Evolutionary conservation across 495 filamentous ascomycete species (phyloP).

Genomic region (Aspergillus avenaceus): DNA sequence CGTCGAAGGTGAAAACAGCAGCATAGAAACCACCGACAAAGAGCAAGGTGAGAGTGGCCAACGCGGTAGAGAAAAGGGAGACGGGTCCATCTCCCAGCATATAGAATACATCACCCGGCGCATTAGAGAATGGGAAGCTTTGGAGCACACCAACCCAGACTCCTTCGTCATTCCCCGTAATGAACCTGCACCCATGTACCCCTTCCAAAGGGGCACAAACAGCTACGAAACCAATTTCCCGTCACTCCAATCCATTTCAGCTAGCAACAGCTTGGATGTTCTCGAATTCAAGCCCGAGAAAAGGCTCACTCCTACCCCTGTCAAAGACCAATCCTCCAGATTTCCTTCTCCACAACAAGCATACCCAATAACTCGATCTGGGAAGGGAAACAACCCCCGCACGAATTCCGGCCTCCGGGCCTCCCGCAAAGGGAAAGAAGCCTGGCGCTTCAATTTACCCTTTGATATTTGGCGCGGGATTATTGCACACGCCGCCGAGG

Average conservation of each 20-base stretch:
- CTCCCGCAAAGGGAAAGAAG: background rate
- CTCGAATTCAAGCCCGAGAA: background rate
- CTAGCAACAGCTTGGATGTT: background rate
- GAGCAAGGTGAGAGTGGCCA: conserved; percentile 1
- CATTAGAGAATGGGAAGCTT: too few species aligned
- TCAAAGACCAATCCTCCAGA: background rate
- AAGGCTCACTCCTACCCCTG: background rate
- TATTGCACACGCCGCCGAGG: conserved; percentile 26
- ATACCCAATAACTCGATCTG: background rate
- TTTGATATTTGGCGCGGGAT: conserved; percentile 30
- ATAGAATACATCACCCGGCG: too few species aligned
- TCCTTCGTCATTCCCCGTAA: too few species aligned
- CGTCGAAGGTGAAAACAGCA: conserved; percentile 19
- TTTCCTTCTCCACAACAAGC: background rate
- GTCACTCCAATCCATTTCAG: background rate
- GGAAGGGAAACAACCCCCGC: background rate
- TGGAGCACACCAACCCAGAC: too few species aligned
- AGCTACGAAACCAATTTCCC: conserved; percentile 17
- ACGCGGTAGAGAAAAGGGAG: background rate
- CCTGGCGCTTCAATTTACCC: conserved; percentile 23
- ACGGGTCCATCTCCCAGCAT: background rate
- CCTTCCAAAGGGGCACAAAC: conserved; percentile 12
- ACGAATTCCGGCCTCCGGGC: background rate
- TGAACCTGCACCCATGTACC: background rate
- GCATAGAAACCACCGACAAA: conserved; percentile 1